Conservation (phyloP, 2,329 filamentous ascomycete genomes). For the Leptographium radiaticola region DNA sequence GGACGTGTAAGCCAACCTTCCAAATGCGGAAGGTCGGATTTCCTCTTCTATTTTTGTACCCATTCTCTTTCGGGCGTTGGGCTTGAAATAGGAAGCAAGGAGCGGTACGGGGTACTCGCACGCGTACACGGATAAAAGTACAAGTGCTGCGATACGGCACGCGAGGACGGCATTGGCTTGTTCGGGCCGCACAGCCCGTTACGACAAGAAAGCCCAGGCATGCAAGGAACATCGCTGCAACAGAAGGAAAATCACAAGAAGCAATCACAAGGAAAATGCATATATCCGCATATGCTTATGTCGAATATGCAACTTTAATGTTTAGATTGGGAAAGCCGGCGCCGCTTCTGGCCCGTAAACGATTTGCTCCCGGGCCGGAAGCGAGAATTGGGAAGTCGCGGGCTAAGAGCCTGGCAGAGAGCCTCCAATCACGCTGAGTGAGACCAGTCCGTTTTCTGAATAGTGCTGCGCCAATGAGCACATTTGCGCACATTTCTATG, state of each 20-base stretch:
- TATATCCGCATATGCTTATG: no score
- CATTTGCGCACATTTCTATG: slow-evolving; percentile 12
- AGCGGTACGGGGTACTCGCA: neutral
- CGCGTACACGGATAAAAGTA: neutral
- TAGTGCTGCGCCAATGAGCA: slow-evolving; percentile 7
- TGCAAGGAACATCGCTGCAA: no score
- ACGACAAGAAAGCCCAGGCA: no score
- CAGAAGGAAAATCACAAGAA: no score
- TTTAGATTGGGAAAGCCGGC: no score
- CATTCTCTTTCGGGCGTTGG: neutral
- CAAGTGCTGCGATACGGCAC: neutral
- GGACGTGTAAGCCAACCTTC: slow-evolving; percentile 9
- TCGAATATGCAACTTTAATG: no score
- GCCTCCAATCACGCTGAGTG: no score
- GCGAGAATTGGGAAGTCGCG: no score
- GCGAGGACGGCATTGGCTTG: neutral
- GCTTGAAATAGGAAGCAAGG: neutral
- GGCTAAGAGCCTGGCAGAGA: no score
- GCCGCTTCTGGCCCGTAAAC: no score
- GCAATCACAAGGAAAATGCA: no score
- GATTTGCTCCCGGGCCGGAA: no score
- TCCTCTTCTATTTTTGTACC: neutral
- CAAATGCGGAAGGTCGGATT: slow-evolving; percentile 4
- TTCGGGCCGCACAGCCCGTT: neutral
- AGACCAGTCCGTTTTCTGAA: neutral